phyloP scores from a whole-genome alignment of 805 yeast species.

The Peterozyma xylosa region DNA sequence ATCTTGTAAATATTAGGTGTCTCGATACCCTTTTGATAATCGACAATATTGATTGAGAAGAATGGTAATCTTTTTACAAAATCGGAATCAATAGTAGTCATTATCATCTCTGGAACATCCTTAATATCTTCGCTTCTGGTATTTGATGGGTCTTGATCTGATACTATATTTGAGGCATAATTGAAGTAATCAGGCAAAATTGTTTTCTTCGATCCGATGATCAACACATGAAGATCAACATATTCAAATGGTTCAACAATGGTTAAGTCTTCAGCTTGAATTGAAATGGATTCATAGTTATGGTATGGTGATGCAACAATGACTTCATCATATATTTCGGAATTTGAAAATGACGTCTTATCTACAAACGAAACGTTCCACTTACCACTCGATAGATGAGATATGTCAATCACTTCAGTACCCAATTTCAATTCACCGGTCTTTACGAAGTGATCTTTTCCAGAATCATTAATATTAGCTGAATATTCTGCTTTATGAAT shows the following conservation, averaged over 20 bases:
- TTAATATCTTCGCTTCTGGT: too few relatives aligned
- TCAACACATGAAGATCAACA: slow-evolving; percentile 30
- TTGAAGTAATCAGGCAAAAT: slow-evolving; percentile 12
- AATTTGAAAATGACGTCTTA: too few relatives aligned
- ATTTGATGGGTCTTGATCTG: not conserved
- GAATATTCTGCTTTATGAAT: slow-evolving; percentile 17
- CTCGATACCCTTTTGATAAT: slow-evolving; percentile 16
- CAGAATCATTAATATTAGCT: slow-evolving; percentile 18
- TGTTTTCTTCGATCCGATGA: slow-evolving; percentile 18
- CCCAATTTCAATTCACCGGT: not conserved
- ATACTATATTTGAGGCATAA: slow-evolving; percentile 11
- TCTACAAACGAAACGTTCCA: not conserved
- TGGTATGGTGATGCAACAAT: slow-evolving; percentile 35
- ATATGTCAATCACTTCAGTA: slow-evolving; percentile 1
- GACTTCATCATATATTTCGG: slow-evolving; percentile 28
- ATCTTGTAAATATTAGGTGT: slow-evolving; percentile 32
- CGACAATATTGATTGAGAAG: slow-evolving; percentile 25
- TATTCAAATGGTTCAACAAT: slow-evolving; percentile 18
- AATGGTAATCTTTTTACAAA: slow-evolving; percentile 16
- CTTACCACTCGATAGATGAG: slow-evolving; percentile 1
- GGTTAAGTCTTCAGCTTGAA: slow-evolving; percentile 5
- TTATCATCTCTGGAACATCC: slow-evolving; percentile 9
- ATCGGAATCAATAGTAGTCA: slow-evolving; percentile 5
- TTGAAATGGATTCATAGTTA: slow-evolving; percentile 12
- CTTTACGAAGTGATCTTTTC: slow-evolving; percentile 17